Evolutionary conservation across 1,139 yeast species (phyloP), one percentile per base, ranked within the genome.

Genomic region (Yamadazyma triangularis): DNA sequence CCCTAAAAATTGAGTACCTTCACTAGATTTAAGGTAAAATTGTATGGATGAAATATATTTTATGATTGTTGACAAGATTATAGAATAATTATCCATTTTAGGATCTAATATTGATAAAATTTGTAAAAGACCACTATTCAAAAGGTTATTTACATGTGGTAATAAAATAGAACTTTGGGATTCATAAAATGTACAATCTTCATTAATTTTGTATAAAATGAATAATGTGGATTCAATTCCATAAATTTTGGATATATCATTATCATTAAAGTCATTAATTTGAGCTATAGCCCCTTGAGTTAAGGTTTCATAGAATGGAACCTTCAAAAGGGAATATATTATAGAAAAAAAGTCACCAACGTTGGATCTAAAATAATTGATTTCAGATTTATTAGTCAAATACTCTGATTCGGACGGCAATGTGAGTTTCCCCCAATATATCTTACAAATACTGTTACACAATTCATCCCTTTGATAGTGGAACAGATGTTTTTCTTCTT

Each of bases 331-430:
- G 1, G 87, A 74, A 58, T 81, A 85, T 3, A 81, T 56, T 1
- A 76, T 64, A 32, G 86, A 89, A 43, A 85, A 74, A 30, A 88
- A 64, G 45, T 89, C 96, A 2, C 82, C 73, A 8, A 84, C 81
- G 38, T 82, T 89, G 15, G 73, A 60, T 42, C 96, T 69, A 50
- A 77, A 89, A 16, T 77, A 71, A 12, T 60, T 56, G 48, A 88
- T 86, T 42, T 80, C 91, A 13, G 58, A 47, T 10, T 51, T 40
- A 16, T 51, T 39, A 3, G 37, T 14, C n/a, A 39, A 34, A 13
- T 48, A 41, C 2, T 33, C 30, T 8, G 33, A 35, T 11, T 44
- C 43, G 11, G 26, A 6, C 3, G 44, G 45, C n/a, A 41, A 46
- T 34, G 68, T 76, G 6, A 73, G 61, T 42, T 84, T 83, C 7